Conservation (phyloP, 2,329 filamentous ascomycete genomes). For the Ophiostoma piceae region DNA sequence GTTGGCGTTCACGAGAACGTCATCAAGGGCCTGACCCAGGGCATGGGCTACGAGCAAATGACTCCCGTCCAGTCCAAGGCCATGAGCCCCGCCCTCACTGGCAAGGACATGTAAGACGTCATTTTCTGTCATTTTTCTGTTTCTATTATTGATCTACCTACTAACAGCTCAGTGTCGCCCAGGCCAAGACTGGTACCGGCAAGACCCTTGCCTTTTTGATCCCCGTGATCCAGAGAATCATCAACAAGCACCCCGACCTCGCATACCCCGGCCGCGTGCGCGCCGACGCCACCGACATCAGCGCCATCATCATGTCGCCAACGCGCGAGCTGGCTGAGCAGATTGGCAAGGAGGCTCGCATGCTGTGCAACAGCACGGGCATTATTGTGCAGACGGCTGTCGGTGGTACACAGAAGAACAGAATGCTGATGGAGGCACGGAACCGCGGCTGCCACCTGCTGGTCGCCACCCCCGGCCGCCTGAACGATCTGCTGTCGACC, state of each 20-base stretch:
- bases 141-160: neutral
- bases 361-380: constrained; percentile 59
- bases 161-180: constrained; percentile 60
- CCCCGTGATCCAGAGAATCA: constrained; percentile 74
- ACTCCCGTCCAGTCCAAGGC: constrained; percentile 86
- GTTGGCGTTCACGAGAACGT: constrained; percentile 59
- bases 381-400: constrained; percentile 72
- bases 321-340: constrained; percentile 78
- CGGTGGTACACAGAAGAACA: constrained; percentile 75
- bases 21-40: constrained; percentile 61
- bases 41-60: constrained; percentile 78
- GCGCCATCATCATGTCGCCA: constrained; percentile 68
- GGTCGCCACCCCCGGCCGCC: constrained; percentile 82
- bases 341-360: constrained; percentile 72
- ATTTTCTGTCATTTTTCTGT: too few species aligned
- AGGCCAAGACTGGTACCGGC: constrained; percentile 94
- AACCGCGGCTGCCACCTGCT: constrained; percentile 78
- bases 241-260: constrained; percentile 58
- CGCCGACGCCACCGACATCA: constrained; percentile 53
- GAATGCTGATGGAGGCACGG: constrained; percentile 63
- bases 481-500: constrained; percentile 75
- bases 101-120: constrained; percentile 68
- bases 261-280: constrained; percentile 39
- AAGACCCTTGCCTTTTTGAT: constrained; percentile 93
- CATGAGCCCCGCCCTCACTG: constrained; percentile 72